Evolutionary conservation across 805 yeast genomes (phyloP), one percentile per base, ranked within the genome.

Genomic region (Teunomyces barrocoloradensis): DNA sequence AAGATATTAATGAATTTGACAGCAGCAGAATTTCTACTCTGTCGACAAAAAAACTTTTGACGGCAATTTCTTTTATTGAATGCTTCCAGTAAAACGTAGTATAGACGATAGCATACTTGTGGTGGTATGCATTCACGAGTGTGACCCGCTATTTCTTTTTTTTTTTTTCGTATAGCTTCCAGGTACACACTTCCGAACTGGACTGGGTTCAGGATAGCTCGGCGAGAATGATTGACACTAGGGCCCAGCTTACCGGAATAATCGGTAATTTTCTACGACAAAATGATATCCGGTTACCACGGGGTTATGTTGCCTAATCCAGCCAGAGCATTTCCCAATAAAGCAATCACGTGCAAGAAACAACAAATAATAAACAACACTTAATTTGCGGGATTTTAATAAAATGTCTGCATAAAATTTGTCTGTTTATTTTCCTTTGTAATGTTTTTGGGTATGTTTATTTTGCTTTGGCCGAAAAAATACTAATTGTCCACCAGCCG

Each of bases 401-500:
- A 21, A 30, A 37, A 37, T 37, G 40, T 23, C 40, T 37, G 40
- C 40, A 37, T 12, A 20, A 37, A 37, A 23, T 10, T 32, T 37
- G 29, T 37, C 40, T 23, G 29, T 37, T 37, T 37, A 23, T 37
- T 37, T 37, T 37, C 40, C 25, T 37, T 37, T 37, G 25, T 37
- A 20, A 23, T 37, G 18, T 37, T 37, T 37, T 37, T 23, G 40
- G 40, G 13, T 23, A 37, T 37, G 40, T 37, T 37, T 37, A 37
- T 37, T 37, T n/a, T 37, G 40, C 25, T 37, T 37, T 21, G 28
- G 29, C 40, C 40, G 40, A 37, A 37, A 37, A 37, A 37, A 37
- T 37, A 23, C n/a, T 21, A 23, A 23, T n/a, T 37, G 40, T 37
- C 40, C 40, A 37, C 40, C 29, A 37, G 29, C 40, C 40, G 40